A percentile compares a stretch with the other conserved stretches of the same genome.
phyloP scores from a whole-genome alignment of 1,284 basidiomycete species.

The Apiotrichum akiyoshidainum region DNA sequence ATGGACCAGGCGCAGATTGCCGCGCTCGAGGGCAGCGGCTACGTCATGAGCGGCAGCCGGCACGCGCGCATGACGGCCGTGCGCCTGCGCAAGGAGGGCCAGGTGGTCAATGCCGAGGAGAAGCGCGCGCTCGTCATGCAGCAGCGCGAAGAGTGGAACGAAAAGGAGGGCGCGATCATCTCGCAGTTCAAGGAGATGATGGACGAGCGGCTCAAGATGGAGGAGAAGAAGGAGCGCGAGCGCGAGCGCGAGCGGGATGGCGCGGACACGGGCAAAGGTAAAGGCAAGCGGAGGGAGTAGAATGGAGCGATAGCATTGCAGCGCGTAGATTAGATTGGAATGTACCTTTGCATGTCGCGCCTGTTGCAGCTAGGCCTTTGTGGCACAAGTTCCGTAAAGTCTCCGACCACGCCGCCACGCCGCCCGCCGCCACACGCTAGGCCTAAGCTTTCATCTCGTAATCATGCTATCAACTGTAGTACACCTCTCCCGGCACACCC shows the following conservation, averaged over 20 bases:
- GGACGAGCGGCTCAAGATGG: constrained; percentile 52
- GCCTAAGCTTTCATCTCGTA: constrained; percentile 6
- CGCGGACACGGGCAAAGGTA: not conserved
- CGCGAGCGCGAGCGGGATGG: not conserved
- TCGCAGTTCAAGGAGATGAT: constrained; percentile 74
- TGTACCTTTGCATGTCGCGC: no score
- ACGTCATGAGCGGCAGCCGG: constrained; percentile 94
- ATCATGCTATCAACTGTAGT: constrained; percentile 8
- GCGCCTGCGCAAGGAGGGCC: constrained; percentile 93
- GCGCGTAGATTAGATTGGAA: no score
- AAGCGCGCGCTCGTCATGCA: constrained; percentile 88
- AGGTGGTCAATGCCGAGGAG: constrained; percentile 97
- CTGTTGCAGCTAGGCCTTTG: no score
- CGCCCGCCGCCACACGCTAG: not conserved
- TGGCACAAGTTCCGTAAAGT: no score
- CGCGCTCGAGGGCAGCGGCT: constrained; percentile 81
- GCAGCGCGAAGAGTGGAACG: constrained; percentile 86
- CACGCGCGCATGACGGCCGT: constrained; percentile 96
- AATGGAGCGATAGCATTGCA: not conserved
- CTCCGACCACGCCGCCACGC: no score
- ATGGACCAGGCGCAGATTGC: constrained; percentile 82
- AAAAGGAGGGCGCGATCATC: constrained; percentile 68
- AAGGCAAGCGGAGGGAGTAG: not conserved
- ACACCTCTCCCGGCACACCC: not conserved
- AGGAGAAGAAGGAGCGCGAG: constrained; percentile 10